phyloP scores from a whole-genome alignment of 1,284 basidiomycete genomes.

The Schizophyllum amplum region DNA sequence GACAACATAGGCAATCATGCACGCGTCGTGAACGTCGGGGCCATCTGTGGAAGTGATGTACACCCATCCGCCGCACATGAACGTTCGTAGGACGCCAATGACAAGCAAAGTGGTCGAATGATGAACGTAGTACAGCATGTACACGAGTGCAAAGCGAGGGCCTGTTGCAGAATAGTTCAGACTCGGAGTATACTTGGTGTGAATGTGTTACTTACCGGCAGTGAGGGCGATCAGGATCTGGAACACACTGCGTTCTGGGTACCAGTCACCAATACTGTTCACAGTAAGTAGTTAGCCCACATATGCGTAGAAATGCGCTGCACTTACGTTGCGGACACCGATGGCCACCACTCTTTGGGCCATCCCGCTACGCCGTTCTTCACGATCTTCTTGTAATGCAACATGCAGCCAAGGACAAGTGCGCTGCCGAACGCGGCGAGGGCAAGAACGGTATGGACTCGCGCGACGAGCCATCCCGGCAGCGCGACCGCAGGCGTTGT shows the following conservation, averaged over 20 bases:
- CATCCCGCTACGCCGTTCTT: constrained; percentile 75
- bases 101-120: constrained; percentile 37
- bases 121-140: constrained; percentile 64
- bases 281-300: not conserved
- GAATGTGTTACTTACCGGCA: constrained; percentile 43
- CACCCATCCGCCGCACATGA: constrained; percentile 90
- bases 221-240: constrained; percentile 87
- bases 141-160: constrained; percentile 75
- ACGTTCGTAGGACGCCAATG: constrained; percentile 67
- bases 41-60: constrained; percentile 82
- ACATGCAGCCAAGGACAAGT: constrained; percentile 56
- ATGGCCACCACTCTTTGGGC: constrained; percentile 77
- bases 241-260: constrained; percentile 82
- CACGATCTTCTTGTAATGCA: constrained; percentile 84
- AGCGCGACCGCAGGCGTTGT: too few relatives aligned
- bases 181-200: not conserved
- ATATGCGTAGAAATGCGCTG: constrained; percentile 2
- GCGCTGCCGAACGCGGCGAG: constrained; percentile 66
- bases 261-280: constrained; percentile 83
- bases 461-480: constrained; percentile 28
- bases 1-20: constrained; percentile 83
- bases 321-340: constrained; percentile 86
- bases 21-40: constrained; percentile 79
- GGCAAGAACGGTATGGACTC: constrained; percentile 66
- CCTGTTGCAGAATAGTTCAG: constrained; percentile 28